These are phyloP conservation scores for carrot (Daucus carota) DNA, from an alignment of 129 eudicot species.

Conservation along the genomic window DH1_v3.0 NC_030387.2:4858501-4859000, in stretches of 20 bases:
- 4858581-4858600: too few relatives aligned
- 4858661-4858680: background rate
- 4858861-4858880: too few relatives aligned
- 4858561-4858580: too few relatives aligned
- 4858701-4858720: background rate
- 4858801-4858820: background rate
- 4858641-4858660: background rate
- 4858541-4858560: too few relatives aligned
- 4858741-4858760: background rate
- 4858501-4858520: too few relatives aligned
- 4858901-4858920: background rate
- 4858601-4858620: too few relatives aligned
- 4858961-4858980: conserved; percentile 32
- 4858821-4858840: background rate
- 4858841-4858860: background rate
- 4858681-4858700: background rate
- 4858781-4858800: background rate
- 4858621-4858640: too few relatives aligned
- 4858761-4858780: background rate
- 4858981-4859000: conserved; percentile 73
- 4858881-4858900: too few relatives aligned
- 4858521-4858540: too few relatives aligned
- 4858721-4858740: background rate
- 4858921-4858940: conserved; percentile 31
- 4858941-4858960: conserved; percentile 15